phyloP scores from a whole-genome alignment of 306 rosid species.

The Alnus glutinosa region DNA sequence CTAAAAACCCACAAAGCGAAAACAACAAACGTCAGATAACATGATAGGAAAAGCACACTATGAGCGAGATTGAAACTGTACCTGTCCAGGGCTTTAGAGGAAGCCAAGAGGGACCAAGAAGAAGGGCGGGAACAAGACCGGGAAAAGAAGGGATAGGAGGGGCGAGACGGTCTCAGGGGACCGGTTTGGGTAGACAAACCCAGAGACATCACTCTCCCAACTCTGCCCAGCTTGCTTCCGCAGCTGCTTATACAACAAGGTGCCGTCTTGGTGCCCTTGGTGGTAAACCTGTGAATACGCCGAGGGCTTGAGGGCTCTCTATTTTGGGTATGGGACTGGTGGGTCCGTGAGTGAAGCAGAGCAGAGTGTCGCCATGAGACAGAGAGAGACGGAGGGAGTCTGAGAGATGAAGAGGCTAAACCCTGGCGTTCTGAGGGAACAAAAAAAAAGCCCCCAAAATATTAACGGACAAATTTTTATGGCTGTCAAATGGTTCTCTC shows the following conservation, averaged over 20 bases:
- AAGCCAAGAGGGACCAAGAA: constrained; percentile 42
- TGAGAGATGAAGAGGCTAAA: constrained; percentile 33
- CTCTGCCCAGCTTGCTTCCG: constrained; percentile 57
- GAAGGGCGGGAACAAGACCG: constrained; percentile 37
- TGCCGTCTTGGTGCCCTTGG: constrained; percentile 40
- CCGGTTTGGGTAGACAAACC: constrained; percentile 59
- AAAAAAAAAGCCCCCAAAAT: constrained; percentile 2
- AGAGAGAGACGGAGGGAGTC: neutral
- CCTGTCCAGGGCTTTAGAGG: constrained; percentile 47
- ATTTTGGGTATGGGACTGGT: constrained; percentile 22
- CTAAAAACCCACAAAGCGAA: constrained; percentile 11
- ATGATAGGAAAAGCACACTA: neutral
- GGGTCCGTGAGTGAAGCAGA: constrained; percentile 37
- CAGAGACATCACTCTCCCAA: constrained; percentile 51
- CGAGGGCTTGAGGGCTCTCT: constrained; percentile 8
- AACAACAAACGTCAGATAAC: neutral
- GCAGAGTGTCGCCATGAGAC: constrained; percentile 37
- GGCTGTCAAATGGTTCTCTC: constrained; percentile 12
- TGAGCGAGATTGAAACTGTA: constrained; percentile 20
- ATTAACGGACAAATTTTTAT: constrained; percentile 2
- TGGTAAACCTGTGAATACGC: constrained; percentile 33
- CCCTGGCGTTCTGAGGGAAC: constrained; percentile 24
- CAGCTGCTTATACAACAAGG: constrained; percentile 32
- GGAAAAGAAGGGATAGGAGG: constrained; percentile 52
- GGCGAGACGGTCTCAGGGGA: constrained; percentile 56